These are phyloP conservation scores for Dentipellis fragilis DNA, from an alignment of 768 basidiomycete species.

Conservation along the genomic window DNA sequence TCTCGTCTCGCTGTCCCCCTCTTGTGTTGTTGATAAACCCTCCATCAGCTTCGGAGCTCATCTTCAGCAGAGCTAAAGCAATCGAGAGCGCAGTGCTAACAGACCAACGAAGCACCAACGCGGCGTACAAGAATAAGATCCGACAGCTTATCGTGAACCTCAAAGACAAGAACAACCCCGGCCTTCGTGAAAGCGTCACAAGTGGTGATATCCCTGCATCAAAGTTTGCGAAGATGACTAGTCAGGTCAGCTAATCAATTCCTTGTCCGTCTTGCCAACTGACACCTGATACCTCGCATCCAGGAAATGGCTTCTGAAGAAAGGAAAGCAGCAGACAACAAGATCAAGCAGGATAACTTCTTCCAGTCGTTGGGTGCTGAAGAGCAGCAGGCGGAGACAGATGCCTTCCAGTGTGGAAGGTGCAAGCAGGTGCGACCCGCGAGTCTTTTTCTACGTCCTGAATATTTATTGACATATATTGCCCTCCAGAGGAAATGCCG, in stretches of 20 bases:
- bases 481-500: conserved; percentile 62
- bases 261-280: background rate
- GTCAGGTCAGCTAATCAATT: conserved; percentile 42
- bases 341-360: conserved; percentile 78
- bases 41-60: conserved; percentile 51
- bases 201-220: conserved; percentile 66
- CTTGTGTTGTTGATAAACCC: background rate
- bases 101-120: conserved; percentile 32
- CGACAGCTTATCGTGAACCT: conserved; percentile 86
- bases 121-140: conserved; percentile 67
- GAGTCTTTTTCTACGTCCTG: background rate
- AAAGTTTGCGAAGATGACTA: conserved; percentile 71
- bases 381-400: conserved; percentile 89
- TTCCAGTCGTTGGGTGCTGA: conserved; percentile 86
- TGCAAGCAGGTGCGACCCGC: conserved; percentile 71
- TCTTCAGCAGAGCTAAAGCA: conserved; percentile 53
- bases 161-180: conserved; percentile 91
- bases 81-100: conserved; percentile 60
- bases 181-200: conserved; percentile 75
- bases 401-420: conserved; percentile 92
- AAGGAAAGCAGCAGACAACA: conserved; percentile 72
- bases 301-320: conserved; percentile 97
- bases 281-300: background rate
- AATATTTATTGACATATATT: background rate
- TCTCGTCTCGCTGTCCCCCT: background rate